Base-by-base conservation (phyloP, 2,329 filamentous ascomycete genomes). In the Neoarthrinium moseri region DNA sequence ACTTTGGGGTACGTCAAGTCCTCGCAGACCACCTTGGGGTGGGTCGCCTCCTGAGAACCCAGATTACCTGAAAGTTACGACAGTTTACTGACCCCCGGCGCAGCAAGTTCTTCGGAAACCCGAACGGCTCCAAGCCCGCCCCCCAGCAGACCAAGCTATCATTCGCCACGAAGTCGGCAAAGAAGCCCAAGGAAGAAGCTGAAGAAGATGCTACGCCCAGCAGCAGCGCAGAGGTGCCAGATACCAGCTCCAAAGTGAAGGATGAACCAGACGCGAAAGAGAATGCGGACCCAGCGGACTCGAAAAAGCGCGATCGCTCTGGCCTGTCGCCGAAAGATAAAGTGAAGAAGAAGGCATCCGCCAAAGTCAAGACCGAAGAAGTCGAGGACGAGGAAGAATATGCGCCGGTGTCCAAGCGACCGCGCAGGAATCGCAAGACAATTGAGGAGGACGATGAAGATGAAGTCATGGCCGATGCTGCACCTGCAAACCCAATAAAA, bases 71-170 rank as follows among this genome's bases (percentile, higher is more conserved):
- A 17, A 15, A 10, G 13, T 22, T n/a, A n/a, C 13, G 13, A 12
- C 15, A 18, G n/a, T 13, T 8, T 46, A 51, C 47, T 56, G 39
- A 51, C 42, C 17, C 21, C 33, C 43, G 3, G n/a, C 51, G 46
- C 53, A 97, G 92, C 51, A 94, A 92, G 64, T 96, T 96, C 71
- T 95, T 96, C 62, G 82, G 82, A 17, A 78, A 81, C 33, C 75
- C 78, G 21, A 81, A 81, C 57, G 84, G 82, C 41, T 66, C 76
- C 5, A 79, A 77, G 55, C 67, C 78, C 0, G 71, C 78, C 15
- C 80, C 82, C 11, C 86, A 90, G 63, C 90, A 96, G 66, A 86
- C 88, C 1, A 94, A 84, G 56, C 71, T 95, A 30, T 78, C 86
- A 0, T 95, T 95, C 60, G 82, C 83, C 27, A 83, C 81, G 39